A percentile compares a stretch with the other conserved stretches of the same genome.
phyloP scores from a whole-genome alignment of 2,329 filamentous ascomycete species.

The Botryotinia narcissicola region DNA sequence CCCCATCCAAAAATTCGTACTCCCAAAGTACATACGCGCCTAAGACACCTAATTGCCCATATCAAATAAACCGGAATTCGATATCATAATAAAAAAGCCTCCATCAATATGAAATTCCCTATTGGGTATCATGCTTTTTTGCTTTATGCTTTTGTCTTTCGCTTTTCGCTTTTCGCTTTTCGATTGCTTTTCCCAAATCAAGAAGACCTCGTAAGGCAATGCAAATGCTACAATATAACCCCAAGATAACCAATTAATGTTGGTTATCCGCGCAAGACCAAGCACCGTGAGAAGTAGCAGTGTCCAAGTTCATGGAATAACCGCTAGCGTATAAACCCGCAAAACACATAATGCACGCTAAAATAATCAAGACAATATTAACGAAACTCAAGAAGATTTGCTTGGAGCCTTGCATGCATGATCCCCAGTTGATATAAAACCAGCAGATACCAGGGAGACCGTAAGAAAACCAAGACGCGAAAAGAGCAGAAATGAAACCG shows the following conservation, averaged over 20 bases:
- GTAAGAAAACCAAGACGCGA: conserved; percentile 57
- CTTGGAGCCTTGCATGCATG: conserved; percentile 33
- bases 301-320: conserved; percentile 8
- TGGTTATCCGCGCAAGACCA: conserved; percentile 21
- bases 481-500: conserved; percentile 55
- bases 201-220: neutral
- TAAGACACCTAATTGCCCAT: neutral
- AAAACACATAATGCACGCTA: conserved; percentile 24
- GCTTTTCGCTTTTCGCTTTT: neutral
- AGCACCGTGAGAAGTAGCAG: neutral
- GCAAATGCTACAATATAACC: neutral
- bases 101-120: neutral
- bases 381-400: conserved; percentile 21
- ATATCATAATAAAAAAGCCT: neutral
- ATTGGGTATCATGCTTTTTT: neutral
- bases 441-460: conserved; percentile 49
- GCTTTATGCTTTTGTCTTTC: neutral
- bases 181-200: neutral
- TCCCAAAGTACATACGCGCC: neutral
- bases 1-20: neutral
- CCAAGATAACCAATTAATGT: neutral
- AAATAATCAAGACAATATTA: conserved; percentile 22
- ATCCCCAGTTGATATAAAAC: conserved; percentile 48
- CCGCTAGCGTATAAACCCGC: conserved; percentile 25
- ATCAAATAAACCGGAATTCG: neutral